Evolutionary conservation across 345 rosid genomes (phyloP).

Genomic region (Noccaea caerulescens): DNA sequence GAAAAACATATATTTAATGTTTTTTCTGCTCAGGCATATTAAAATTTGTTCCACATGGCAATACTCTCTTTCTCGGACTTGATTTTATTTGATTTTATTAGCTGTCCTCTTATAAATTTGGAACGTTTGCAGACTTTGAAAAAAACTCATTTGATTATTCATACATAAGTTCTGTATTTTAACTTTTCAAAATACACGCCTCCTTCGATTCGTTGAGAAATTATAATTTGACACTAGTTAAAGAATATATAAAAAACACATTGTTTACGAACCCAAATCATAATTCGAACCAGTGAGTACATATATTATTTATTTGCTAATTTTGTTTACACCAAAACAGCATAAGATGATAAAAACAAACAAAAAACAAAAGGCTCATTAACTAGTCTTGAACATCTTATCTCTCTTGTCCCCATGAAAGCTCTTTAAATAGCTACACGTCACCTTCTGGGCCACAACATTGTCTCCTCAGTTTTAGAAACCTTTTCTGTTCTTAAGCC

Average conservation of each 20-base stretch:
- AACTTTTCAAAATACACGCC: neutral
- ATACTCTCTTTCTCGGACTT: neutral
- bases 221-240: neutral
- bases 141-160: neutral
- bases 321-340: constrained; percentile 13
- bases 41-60: neutral
- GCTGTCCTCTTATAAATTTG: constrained; percentile 4
- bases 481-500: constrained; percentile 37
- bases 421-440: constrained; percentile 29
- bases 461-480: constrained; percentile 37
- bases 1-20: neutral
- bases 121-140: constrained; percentile 1
- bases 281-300: neutral
- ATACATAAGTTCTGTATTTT: neutral
- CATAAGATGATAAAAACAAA: neutral
- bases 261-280: constrained; percentile 3
- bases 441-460: constrained; percentile 29
- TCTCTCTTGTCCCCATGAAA: constrained; percentile 20
- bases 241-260: neutral
- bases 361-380: constrained; percentile 3
- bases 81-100: constrained; percentile 3
- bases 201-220: neutral
- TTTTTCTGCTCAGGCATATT: neutral
- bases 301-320: constrained; percentile 18
- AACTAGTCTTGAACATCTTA: constrained; percentile 21